These are phyloP conservation scores for Colletotrichum shisoi DNA, from an alignment of 2,329 filamentous ascomycete genomes.

Conservation along the genomic window DNA sequence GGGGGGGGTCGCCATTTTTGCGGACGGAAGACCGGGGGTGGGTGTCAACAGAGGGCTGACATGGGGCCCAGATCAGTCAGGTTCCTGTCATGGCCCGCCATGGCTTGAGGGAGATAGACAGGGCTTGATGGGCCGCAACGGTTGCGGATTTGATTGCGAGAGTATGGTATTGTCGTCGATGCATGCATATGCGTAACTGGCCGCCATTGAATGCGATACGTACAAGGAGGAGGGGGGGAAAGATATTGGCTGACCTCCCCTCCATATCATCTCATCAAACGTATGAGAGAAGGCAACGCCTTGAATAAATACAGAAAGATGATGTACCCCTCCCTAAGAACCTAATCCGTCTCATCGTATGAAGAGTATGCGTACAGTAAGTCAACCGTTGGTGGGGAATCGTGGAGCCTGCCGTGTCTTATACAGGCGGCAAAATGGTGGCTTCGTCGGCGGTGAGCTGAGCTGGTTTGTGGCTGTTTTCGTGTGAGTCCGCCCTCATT, in stretches of 20 bases:
- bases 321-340: not conserved
- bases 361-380: slow-evolving; percentile 35
- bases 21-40: not conserved
- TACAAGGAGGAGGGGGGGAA: slow-evolving; percentile 25
- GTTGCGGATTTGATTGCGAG: slow-evolving; percentile 1
- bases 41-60: not conserved
- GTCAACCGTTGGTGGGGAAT: slow-evolving; percentile 30
- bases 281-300: not conserved
- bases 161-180: not conserved
- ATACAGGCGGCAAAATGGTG: slow-evolving; percentile 27
- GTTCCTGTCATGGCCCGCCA: slow-evolving; percentile 4
- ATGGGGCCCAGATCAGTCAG: not conserved
- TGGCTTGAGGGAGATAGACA: not conserved
- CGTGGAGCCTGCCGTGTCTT: slow-evolving; percentile 27
- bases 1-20: not conserved
- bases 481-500: slow-evolving; percentile 13
- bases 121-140: not conserved
- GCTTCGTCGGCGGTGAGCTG: slow-evolving; percentile 21
- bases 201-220: slow-evolving; percentile 27
- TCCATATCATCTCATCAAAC: not conserved
- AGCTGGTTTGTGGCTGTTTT: not conserved
- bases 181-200: slow-evolving; percentile 3
- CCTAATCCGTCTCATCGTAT: slow-evolving; percentile 23
- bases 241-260: not conserved
- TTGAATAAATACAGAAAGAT: slow-evolving; percentile 33